Base-by-base conservation (phyloP, 768 basidiomycete species). In the Tremella mesenterica region DNA sequence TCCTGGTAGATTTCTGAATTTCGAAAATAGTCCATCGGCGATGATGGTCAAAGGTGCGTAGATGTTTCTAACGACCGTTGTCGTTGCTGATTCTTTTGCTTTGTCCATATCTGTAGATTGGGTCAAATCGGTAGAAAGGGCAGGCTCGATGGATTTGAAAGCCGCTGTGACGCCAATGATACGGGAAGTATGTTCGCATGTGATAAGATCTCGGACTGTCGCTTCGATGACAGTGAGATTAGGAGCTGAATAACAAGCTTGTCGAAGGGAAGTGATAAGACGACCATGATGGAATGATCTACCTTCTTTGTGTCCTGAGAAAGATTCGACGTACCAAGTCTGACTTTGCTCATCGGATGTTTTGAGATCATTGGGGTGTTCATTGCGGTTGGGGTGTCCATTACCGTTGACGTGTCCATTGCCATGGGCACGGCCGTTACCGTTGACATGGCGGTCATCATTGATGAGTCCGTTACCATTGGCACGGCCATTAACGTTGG, bases 21-120 rank as follows among this genome's bases (percentile, higher is more conserved):
- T 95, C 3, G 88, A 92, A 75, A 88, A 88, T 72, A 89, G 95
- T 0, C 93, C 93, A 69, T 99, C 93, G 3, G 92, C 90, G 54
- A 96, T 75, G 68, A 97, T 75, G 41, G 89, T 86, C 47, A 99
- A 72, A 59, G 85, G 82, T 0, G 87, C 90, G 53, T 77, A 79
- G 64, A 83, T 83, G 0, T 78, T 66, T 55, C 82, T 78, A 14
- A 65, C 60, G 13, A 65, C 51, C 12, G 53, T 49, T 62, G 62
- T 33, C 18, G 43, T 55, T 21, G 55, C 20, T 21, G 81, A 79
- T 13, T 50, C 36, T 56, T 77, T 77, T 21, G 34, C 34, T 36
- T 36, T 48, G 56, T 72, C 53, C 76, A 77, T 39, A 80, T 80
- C 52, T 23, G 38, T 31, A 83, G 81, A 20, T 16, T 23, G 27